Evolutionary conservation across 257 asterid genomes (phyloP), one percentile per base, ranked within the genome.

Genomic region (Nicotiana knightiana): DNA sequence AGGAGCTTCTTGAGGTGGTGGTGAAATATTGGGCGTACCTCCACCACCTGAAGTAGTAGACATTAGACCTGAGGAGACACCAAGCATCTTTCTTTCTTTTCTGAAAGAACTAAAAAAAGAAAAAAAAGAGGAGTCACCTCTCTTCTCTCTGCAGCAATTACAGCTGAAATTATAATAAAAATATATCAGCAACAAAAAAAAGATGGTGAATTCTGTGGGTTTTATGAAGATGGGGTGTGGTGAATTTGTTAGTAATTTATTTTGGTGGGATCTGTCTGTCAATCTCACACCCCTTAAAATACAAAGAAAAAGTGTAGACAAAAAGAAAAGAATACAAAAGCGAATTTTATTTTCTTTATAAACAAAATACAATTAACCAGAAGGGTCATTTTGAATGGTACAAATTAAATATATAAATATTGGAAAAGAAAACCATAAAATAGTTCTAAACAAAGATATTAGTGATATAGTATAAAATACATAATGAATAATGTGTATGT

Each of bases 251-350:
- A 75, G 63, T 75, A 86, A 90, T 91, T 90, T 89, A 91, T 92
- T 91, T 89, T 86, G 93, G 96, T 93, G 95, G 99, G 97, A 93
- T 94, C 98, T 90, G 90, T 87, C 98, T 96, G 97, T 93, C 97
- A 87, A 91, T 90, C 91, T 93, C 97, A 86, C 46, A n/a, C 37
- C 77, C 59, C 4, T 71, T 73, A 73, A 73, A 73, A 51, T 73
- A 73, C 79, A 73, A 48, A 37, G 78, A 48, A 73, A 71, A 71
- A 48, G 62, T 48, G 30, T 73, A 73, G 43, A 73, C 62, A 73
- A 10, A 67, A 1, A 17, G 4, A 37, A 18, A 35, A 43, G 13
- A 71, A 24, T 6, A 71, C 2, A 11, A 70, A 71, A 71, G 79
- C 0, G 13, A 24, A 8, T 73, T 43, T 18, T 73, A 73, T 73